Evolutionary conservation across 2,329 filamentous ascomycete species (phyloP), one percentile per base, ranked within the genome.

Genomic region (Venturiaceae sp.): DNA sequence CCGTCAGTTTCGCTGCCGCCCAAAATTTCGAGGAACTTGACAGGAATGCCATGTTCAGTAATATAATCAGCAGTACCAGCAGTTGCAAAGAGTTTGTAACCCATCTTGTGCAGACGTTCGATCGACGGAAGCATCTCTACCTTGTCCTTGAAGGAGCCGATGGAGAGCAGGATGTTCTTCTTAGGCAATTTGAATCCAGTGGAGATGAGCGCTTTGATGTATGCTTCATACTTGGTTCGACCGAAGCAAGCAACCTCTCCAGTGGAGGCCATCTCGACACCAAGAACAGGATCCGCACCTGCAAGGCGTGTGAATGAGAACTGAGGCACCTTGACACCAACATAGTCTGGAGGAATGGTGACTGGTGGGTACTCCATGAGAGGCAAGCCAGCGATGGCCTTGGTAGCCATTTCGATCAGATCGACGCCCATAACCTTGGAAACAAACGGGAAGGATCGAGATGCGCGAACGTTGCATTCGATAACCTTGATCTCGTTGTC

Each of bases 401-500:
- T 96, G 65, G 94, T 97, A 30, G 94, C 94, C 90, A 99, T 91
- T 78, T 96, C 92, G 64, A 99, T 96, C 62, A 99, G 80, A 70
- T 99, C 92, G 56, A 96, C 89, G 55, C 92, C 92, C 90, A 96
- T 97, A 64, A 95, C 90, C 80, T 99, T 99, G 63, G 92, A 96
- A 16, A 97, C 92, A 69, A 99, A 99, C 62, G 94, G 94, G 81
- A 96, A 96, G 0, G 92, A 97, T 64, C 94, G 84, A 50, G 94
- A 96, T 16, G 94, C 94, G 63, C 94, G 87, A 61, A 97, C 94
- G 68, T 99, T 99, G 76, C 94, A 97, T 77, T 99, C 94, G 63
- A 99, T 99, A 64, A 99, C 94, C 80, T 97, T 97, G 80, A 99
- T 97, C 65, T 97, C 92, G 71, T 97, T 97, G 72, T 97, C 92